Conservation (phyloP, 2,329 filamentous ascomycete genomes). For the Aspergillus fumigatiaffinis region DNA sequence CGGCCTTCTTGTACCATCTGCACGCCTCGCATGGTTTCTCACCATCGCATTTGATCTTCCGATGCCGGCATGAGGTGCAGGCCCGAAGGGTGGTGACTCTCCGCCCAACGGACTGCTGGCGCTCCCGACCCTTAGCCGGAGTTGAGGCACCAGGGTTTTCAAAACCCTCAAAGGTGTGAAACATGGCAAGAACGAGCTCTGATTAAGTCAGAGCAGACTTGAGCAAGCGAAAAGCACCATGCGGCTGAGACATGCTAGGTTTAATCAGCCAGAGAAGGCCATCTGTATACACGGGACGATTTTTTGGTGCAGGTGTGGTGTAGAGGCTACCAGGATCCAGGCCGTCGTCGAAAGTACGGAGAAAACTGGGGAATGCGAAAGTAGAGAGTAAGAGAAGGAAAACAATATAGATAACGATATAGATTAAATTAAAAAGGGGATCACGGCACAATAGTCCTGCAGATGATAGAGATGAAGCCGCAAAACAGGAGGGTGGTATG, state of each 20-base stretch:
- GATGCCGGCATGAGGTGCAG: constrained; percentile 71
- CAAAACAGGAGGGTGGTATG: background rate
- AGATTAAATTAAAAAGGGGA: background rate
- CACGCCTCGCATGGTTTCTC: constrained; percentile 79
- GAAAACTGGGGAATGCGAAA: background rate
- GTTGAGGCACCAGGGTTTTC: constrained; percentile 31
- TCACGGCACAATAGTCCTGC: background rate
- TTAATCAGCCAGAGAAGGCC: constrained; percentile 6
- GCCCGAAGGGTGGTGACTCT: constrained; percentile 47
- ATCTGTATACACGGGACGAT: background rate
- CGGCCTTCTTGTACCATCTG: constrained; percentile 73
- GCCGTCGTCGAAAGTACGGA: constrained; percentile 5
- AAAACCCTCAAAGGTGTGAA: constrained; percentile 42
- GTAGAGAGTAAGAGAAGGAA: background rate
- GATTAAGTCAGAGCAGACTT: background rate
- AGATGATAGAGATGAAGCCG: background rate
- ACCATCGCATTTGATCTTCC: constrained; percentile 82
- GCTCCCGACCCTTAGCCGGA: constrained; percentile 29
- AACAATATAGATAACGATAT: background rate
- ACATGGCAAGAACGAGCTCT: constrained; percentile 27
- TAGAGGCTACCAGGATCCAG: constrained; percentile 2
- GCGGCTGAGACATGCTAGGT: constrained; percentile 12
- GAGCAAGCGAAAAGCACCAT: constrained; percentile 7
- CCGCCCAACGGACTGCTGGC: constrained; percentile 31
- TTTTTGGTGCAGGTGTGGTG: background rate